Conservation (phyloP, 768 basidiomycete species). For the Tremella mesenterica region DNA sequence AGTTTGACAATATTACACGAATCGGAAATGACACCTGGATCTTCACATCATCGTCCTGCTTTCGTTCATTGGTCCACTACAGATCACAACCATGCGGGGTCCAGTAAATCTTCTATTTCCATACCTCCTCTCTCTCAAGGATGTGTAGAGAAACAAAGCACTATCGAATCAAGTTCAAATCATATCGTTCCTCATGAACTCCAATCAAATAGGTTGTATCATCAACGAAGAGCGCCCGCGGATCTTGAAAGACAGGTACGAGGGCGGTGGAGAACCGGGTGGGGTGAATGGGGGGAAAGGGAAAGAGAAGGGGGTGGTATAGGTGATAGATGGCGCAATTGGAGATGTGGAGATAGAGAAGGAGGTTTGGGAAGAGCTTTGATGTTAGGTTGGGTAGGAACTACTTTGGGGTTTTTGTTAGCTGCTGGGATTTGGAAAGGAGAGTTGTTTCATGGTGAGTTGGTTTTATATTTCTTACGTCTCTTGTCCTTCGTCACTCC, state of each 20-base stretch:
- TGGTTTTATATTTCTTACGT: background rate
- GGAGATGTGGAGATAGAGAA: slow-evolving; percentile 6
- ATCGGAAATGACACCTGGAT: no score
- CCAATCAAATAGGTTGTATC: no score
- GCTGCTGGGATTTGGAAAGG: slow-evolving; percentile 77
- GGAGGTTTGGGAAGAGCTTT: slow-evolving; percentile 23
- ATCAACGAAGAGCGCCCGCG: background rate
- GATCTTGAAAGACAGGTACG: background rate
- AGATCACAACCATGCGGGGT: no score
- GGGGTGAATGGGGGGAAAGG: background rate
- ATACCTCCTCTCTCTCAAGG: no score
- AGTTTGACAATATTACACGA: no score
- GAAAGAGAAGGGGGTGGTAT: no score
- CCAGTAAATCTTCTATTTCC: no score
- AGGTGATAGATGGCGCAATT: background rate
- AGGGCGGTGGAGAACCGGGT: background rate
- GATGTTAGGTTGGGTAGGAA: slow-evolving; percentile 55
- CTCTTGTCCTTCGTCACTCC: background rate
- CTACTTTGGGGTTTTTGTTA: slow-evolving; percentile 65
- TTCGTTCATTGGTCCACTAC: no score
- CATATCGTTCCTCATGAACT: no score
- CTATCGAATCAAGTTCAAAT: no score
- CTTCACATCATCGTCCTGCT: no score
- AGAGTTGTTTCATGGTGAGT: slow-evolving; percentile 72
- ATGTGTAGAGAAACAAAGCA: no score